phyloP scores from a whole-genome alignment of 2,329 filamentous ascomycete species.

The Penicillium glabrum region DNA sequence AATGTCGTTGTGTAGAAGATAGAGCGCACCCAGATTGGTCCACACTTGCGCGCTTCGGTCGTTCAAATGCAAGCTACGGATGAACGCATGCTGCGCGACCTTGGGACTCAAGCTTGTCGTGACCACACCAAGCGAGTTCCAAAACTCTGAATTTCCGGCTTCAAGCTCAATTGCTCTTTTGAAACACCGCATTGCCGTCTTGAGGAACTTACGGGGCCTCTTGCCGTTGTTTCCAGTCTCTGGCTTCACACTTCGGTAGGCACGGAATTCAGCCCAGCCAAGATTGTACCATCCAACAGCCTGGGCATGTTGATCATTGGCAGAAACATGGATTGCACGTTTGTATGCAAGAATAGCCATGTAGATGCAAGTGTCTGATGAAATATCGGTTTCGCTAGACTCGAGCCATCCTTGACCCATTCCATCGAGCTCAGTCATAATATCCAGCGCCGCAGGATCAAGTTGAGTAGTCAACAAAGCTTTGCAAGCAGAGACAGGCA shows the following conservation, averaged over 20 bases:
- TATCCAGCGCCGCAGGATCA: constrained; percentile 54
- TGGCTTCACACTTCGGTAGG: constrained; percentile 63
- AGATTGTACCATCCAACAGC: constrained; percentile 97
- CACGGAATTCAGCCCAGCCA: constrained; percentile 87
- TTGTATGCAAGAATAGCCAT: constrained; percentile 84
- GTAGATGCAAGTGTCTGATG: constrained; percentile 58
- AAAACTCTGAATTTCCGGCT: constrained; percentile 91
- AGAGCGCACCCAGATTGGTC: constrained; percentile 88
- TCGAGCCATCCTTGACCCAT: constrained; percentile 47
- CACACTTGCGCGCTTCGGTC: constrained; percentile 81
- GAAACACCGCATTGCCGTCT: constrained; percentile 83
- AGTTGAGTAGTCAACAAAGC: constrained; percentile 58
- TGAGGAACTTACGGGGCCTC: constrained; percentile 66
- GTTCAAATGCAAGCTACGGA: constrained; percentile 88
- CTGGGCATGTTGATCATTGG: constrained; percentile 78
- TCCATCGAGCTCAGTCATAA: constrained; percentile 69
- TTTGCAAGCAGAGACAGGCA: constrained; percentile 60
- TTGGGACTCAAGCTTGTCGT: constrained; percentile 82
- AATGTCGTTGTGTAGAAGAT: constrained; percentile 77
- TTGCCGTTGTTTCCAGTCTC: constrained; percentile 46
- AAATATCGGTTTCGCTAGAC: constrained; percentile 36
- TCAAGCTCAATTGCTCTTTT: constrained; percentile 95
- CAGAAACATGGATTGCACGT: constrained; percentile 71
- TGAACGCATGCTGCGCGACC: constrained; percentile 90
- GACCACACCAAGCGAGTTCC: constrained; percentile 91